A percentile compares a stretch with the other conserved stretches of the same genome.
phyloP scores from a whole-genome alignment of 208 protist genomes.

The Lotmaria passim region DNA sequence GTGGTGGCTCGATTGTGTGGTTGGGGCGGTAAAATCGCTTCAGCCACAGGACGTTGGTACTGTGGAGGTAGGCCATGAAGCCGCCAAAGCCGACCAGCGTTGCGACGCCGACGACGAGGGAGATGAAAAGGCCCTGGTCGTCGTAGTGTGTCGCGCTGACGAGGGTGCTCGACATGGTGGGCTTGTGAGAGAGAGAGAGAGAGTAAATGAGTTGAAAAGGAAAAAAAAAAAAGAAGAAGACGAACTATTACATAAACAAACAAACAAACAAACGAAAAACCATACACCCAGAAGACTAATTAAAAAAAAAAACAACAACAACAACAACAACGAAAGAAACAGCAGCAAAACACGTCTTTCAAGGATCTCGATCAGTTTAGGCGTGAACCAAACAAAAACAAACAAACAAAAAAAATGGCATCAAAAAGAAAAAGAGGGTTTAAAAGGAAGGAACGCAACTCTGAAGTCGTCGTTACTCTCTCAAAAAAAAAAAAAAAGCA shows the following conservation, averaged over 20 bases:
- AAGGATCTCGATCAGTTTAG: no score
- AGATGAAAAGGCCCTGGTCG: slow-evolving; percentile 80
- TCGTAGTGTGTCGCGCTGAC: slow-evolving; percentile 52
- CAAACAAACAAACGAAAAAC: not conserved
- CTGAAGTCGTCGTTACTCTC: no score
- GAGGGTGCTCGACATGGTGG: slow-evolving; percentile 24
- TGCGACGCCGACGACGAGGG: slow-evolving; percentile 45
- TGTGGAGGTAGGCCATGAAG: slow-evolving; percentile 46
- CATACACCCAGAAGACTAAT: not conserved
- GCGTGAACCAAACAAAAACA: no score
- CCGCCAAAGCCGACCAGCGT: slow-evolving; percentile 42
- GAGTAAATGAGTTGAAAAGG: slow-evolving; percentile 19
- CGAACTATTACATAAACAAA: slow-evolving; percentile 11
- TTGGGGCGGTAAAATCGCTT: slow-evolving; percentile 81
- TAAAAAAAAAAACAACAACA: not conserved
- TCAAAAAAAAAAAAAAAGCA: no score
- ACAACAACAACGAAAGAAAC: not conserved
- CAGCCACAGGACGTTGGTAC: slow-evolving; percentile 59
- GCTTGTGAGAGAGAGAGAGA: slow-evolving; percentile 6
- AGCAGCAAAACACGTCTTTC: not conserved
- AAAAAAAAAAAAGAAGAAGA: slow-evolving; percentile 24
- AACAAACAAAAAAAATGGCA: slow-evolving; percentile 1
- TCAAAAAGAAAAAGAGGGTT: not conserved
- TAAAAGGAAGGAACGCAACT: no score
- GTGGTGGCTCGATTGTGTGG: slow-evolving; percentile 62